phyloP scores from a whole-genome alignment of 2,329 filamentous ascomycete species.

The Zymoseptoria passerinii region DNA sequence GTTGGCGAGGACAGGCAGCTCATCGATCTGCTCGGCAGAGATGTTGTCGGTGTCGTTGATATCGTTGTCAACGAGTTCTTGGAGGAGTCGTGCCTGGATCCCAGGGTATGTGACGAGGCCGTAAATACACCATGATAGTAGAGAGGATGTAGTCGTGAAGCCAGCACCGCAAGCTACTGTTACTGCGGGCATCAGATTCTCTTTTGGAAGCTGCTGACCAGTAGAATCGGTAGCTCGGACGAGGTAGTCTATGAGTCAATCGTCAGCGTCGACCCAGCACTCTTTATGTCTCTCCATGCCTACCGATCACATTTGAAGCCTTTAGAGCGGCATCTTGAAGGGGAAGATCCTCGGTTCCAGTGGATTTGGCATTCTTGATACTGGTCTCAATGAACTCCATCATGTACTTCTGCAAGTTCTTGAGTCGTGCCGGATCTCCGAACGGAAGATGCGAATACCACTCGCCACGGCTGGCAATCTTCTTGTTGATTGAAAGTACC shows the following conservation, averaged over 20 bases:
- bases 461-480: slow-evolving; percentile 44
- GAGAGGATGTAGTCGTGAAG: slow-evolving; percentile 52
- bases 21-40: slow-evolving; percentile 32
- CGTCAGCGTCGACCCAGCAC: too few species aligned
- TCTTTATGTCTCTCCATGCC: too few species aligned
- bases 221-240: slow-evolving; percentile 47
- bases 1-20: slow-evolving; percentile 47
- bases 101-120: slow-evolving; percentile 46
- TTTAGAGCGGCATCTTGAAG: slow-evolving; percentile 33
- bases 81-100: slow-evolving; percentile 49
- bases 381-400: slow-evolving; percentile 34
- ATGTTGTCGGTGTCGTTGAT: slow-evolving; percentile 29
- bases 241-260: slow-evolving; percentile 38
- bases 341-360: slow-evolving; percentile 29
- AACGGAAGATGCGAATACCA: slow-evolving; percentile 53
- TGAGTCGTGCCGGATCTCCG: slow-evolving; percentile 45
- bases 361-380: slow-evolving; percentile 30
- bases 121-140: slow-evolving; percentile 53
- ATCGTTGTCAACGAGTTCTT: slow-evolving; percentile 44
- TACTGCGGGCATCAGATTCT: slow-evolving; percentile 35
- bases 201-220: slow-evolving; percentile 46
- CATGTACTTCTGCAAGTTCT: slow-evolving; percentile 27
- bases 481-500: slow-evolving; percentile 50
- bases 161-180: slow-evolving; percentile 50
- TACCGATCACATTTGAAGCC: slow-evolving; percentile 17